These are phyloP conservation scores for Venturia effusa DNA, from an alignment of 2,329 filamentous ascomycete genomes.

Conservation along the genomic window DNA sequence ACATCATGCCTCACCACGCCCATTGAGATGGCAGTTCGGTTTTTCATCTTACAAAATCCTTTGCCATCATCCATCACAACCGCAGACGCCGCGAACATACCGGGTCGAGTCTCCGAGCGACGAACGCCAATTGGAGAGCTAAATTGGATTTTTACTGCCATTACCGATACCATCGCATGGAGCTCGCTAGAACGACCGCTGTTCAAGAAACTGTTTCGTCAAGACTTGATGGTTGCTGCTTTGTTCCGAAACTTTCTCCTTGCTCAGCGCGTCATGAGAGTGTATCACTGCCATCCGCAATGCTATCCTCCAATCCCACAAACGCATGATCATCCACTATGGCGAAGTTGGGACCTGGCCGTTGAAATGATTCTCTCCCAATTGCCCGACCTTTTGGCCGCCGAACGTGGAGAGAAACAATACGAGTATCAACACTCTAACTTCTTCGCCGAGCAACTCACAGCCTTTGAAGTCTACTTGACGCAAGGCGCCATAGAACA, in stretches of 20 bases:
- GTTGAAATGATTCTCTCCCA: constrained; percentile 92
- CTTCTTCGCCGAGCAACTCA: constrained; percentile 95
- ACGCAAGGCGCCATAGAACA: constrained; percentile 72
- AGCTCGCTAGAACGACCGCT: constrained; percentile 81
- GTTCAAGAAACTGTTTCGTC: constrained; percentile 93
- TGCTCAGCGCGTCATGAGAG: constrained; percentile 89
- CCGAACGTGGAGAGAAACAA: constrained; percentile 61
- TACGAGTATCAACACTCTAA: constrained; percentile 92
- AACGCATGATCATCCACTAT: constrained; percentile 87
- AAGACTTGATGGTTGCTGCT: constrained; percentile 98
- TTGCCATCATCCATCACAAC: constrained; percentile 56
- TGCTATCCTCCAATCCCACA: constrained; percentile 87
- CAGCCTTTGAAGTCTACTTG: constrained; percentile 93
- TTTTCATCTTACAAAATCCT: constrained; percentile 91
- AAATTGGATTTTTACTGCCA: constrained; percentile 99
- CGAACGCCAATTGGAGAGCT: constrained; percentile 89
- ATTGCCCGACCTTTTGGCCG: constrained; percentile 69
- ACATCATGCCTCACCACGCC: constrained; percentile 93
- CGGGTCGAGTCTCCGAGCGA: constrained; percentile 82
- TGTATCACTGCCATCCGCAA: constrained; percentile 90
- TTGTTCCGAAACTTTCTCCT: constrained; percentile 93
- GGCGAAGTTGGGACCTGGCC: constrained; percentile 95
- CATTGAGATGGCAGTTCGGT: constrained; percentile 93
- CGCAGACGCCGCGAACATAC: constrained; percentile 78
- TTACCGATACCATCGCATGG: constrained; percentile 98